Evolutionary conservation across 192 early-diverging fungal genomes (phyloP), one percentile per base, ranked within the genome.

Genomic region (Backusella tuberculispora): DNA sequence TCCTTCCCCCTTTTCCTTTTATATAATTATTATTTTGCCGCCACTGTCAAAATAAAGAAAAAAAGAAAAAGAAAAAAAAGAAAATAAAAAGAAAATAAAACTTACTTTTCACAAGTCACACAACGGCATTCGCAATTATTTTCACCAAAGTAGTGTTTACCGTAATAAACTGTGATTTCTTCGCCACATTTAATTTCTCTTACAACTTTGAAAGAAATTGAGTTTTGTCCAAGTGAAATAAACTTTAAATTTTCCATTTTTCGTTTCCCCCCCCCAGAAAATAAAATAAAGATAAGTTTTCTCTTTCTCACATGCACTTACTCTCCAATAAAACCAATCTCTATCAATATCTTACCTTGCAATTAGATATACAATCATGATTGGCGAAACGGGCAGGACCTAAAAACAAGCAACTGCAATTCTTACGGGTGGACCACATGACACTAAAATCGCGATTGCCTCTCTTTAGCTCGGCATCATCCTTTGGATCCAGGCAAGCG

Each of bases 331-430:
- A 10, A 47, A 14, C 9, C 17, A 47, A 17, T 14, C 46, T 19
- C 37, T 34, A n/a, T n/a, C 64, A n/a, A 0, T 14, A 24, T 17
- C 34, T 47, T 76, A 84, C 83, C 68, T 75, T 74, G 34, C 80
- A 82, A 46, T 90, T 90, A 6, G 88, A 80, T 17, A 83, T 75
- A 75, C 89, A 90, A 56, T 90, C 89, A 75, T 90, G 89, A 56
- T 90, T 90, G 8, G 89, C 84, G 67, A 90, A 90, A 15, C 89
- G 83, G 9, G 87, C 89, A 60, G 89, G 89, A 19, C 89, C 89
- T 10, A 90, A 78, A 63, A 89, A 89, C 37, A 90, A 76, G 63
- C 85, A 89, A 40, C 80, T 85, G 21, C 81, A 74, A 12, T 83
- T 76, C 42, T 85, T 83, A 10, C 85, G 81, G 66, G 50, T 76